These are phyloP conservation scores for Cicer chorassanicum DNA, from an alignment of 306 rosid genomes.

Conservation along the genomic window DNA sequence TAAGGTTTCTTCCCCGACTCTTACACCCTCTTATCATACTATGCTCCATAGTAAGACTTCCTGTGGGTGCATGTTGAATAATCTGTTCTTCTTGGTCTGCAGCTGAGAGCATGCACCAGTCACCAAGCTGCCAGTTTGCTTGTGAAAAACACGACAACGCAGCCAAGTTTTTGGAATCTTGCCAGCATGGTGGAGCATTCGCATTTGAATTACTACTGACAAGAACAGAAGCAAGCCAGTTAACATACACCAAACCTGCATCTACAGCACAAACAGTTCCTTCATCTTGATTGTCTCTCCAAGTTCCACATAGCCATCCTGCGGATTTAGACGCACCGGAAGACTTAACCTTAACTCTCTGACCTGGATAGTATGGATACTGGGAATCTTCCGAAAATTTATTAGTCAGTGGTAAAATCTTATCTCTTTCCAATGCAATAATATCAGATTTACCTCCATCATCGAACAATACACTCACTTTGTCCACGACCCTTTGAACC, in stretches of 20 bases:
- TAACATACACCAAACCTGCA: conserved; percentile 74
- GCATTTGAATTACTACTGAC: conserved; percentile 48
- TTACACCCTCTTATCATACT: conserved; percentile 50
- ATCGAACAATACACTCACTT: conserved; percentile 71
- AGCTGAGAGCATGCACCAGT: conserved; percentile 78
- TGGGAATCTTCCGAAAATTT: conserved; percentile 74
- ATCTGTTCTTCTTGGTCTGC: conserved; percentile 44
- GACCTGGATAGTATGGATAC: conserved; percentile 93
- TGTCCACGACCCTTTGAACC: conserved; percentile 73
- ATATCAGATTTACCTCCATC: conserved; percentile 77
- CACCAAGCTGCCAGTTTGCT: conserved; percentile 94
- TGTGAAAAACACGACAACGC: conserved; percentile 70
- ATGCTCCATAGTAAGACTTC: conserved; percentile 47
- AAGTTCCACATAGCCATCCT: conserved; percentile 77
- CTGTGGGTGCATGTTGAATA: conserved; percentile 45
- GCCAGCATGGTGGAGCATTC: conserved; percentile 66
- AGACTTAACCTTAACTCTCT: conserved; percentile 71
- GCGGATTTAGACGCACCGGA: conserved; percentile 64
- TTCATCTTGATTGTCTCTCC: conserved; percentile 75
- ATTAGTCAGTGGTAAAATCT: conserved; percentile 62
- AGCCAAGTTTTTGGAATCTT: conserved; percentile 69
- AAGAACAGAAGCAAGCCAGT: conserved; percentile 74
- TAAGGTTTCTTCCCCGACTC: conserved; percentile 46
- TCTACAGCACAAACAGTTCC: conserved; percentile 83
- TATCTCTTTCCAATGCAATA: conserved; percentile 65